Conservation (phyloP, 2,329 filamentous ascomycete species). For the Penicillium sp. region DNA sequence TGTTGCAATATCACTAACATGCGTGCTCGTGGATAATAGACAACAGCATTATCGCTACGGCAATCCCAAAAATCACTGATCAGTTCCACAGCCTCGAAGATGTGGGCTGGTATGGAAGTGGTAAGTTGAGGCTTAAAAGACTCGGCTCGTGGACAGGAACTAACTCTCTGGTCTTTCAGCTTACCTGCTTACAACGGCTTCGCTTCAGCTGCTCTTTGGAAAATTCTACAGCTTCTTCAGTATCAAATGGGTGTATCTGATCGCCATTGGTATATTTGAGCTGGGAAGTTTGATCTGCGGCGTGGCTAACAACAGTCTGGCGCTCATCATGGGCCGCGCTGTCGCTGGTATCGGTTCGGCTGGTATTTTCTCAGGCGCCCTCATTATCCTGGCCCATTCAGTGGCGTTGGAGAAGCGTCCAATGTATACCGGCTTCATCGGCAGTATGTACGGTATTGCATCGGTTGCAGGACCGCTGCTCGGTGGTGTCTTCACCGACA, state of each 20-base stretch:
- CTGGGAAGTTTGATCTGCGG: constrained; percentile 40
- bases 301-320: constrained; percentile 32
- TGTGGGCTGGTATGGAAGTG: constrained; percentile 64
- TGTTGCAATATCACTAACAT: neutral
- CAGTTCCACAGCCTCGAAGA: constrained; percentile 44
- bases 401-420: constrained; percentile 57
- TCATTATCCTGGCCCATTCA: constrained; percentile 28
- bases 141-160: neutral
- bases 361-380: constrained; percentile 32
- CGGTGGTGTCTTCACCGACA: constrained; percentile 49
- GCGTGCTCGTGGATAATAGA: neutral
- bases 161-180: constrained; percentile 27
- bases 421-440: constrained; percentile 47
- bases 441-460: constrained; percentile 60
- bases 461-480: constrained; percentile 44
- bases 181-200: constrained; percentile 24
- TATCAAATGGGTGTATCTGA: constrained; percentile 38
- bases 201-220: constrained; percentile 39
- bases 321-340: constrained; percentile 37
- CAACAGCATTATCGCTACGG: constrained; percentile 5
- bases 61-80: constrained; percentile 19
- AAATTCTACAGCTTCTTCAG: constrained; percentile 37
- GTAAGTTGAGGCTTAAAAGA: neutral
- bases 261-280: constrained; percentile 38
- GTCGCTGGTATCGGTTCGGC: constrained; percentile 37